Conservation (phyloP, 257 asterid species). For the Nicotiana knightiana region DNA sequence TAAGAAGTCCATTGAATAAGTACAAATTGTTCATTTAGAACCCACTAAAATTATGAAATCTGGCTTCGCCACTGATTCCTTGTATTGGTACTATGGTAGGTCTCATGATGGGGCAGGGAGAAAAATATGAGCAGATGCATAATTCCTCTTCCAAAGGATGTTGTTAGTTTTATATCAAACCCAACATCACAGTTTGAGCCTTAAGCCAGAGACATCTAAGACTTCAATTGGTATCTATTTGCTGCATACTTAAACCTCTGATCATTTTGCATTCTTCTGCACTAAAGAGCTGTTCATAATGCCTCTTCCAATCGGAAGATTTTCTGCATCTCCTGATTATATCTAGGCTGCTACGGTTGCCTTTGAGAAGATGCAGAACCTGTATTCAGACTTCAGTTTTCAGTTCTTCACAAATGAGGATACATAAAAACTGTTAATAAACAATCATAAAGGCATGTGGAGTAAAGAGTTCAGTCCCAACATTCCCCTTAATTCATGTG, state of each 20-base stretch:
- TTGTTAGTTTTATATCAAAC: not conserved
- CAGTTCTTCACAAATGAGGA: not conserved
- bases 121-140: not conserved
- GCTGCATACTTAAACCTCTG: constrained; percentile 18
- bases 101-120: not conserved
- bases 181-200: not conserved
- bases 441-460: not conserved
- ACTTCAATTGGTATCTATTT: constrained; percentile 22
- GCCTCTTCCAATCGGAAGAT: constrained; percentile 73
- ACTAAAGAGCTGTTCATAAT: constrained; percentile 66
- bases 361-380: constrained; percentile 71
- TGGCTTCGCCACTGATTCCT: not conserved
- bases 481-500: not conserved
- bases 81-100: not conserved
- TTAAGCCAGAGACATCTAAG: constrained; percentile 3
- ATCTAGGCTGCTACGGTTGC: constrained; percentile 77
- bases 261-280: constrained; percentile 42
- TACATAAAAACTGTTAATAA: not conserved
- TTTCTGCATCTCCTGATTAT: constrained; percentile 50
- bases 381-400: constrained; percentile 14
- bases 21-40: too few species aligned
- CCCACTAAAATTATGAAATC: too few species aligned
- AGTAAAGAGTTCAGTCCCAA: not conserved
- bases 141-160: not conserved
- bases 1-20: too few species aligned